Percentiles rank a stretch among this genome's conserved stretches.
phyloP scores from a whole-genome alignment of 495 filamentous ascomycete genomes.

The Penicillium arizonense region DNA sequence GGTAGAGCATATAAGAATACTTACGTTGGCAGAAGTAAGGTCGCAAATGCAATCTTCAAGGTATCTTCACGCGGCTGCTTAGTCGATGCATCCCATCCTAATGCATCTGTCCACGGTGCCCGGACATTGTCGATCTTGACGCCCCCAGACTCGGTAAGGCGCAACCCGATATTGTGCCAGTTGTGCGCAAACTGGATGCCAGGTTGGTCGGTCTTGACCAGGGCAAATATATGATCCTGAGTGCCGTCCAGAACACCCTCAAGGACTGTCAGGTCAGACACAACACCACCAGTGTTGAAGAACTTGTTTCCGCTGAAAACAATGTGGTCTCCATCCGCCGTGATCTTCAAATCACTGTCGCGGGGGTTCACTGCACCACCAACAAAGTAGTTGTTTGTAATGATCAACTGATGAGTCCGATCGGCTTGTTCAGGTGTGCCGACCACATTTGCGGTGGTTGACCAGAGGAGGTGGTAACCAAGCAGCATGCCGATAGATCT shows the following conservation, averaged over 20 bases:
- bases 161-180: conserved; percentile 61
- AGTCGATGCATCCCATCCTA: conserved; percentile 51
- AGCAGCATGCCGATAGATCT: conserved; percentile 57
- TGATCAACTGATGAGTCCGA: conserved; percentile 49
- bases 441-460: conserved; percentile 53
- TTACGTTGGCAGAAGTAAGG: conserved; percentile 56
- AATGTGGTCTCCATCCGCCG: conserved; percentile 46
- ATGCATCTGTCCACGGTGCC: conserved; percentile 54
- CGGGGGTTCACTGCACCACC: conserved; percentile 64
- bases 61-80: conserved; percentile 45
- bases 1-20: conserved; percentile 2
- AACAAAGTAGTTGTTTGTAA: conserved; percentile 59
- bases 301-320: conserved; percentile 58
- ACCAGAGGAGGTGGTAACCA: conserved; percentile 63
- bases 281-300: conserved; percentile 62
- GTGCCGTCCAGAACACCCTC: conserved; percentile 56
- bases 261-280: conserved; percentile 61
- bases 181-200: conserved; percentile 58
- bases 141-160: conserved; percentile 58
- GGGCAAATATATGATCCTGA: conserved; percentile 57
- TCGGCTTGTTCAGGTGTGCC: conserved; percentile 55
- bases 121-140: conserved; percentile 56
- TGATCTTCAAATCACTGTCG: conserved; percentile 56
- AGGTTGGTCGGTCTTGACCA: conserved; percentile 50
- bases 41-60: conserved; percentile 48